A percentile compares a stretch with the other conserved stretches of the same genome.
phyloP scores from a whole-genome alignment of 257 asterid genomes.

The Salvia miltiorrhiza region DNA sequence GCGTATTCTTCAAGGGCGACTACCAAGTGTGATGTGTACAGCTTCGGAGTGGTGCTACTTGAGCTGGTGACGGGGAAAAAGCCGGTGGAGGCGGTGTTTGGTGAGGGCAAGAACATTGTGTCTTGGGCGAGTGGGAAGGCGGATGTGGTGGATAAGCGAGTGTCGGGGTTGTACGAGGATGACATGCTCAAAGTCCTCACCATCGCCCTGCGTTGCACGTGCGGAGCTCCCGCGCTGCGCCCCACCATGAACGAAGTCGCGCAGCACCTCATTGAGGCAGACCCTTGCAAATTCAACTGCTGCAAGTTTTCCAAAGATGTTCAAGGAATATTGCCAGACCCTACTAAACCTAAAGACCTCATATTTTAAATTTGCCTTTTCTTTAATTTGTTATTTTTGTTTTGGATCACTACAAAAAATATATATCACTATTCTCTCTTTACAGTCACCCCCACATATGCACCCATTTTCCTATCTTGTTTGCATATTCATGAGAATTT shows the following conservation, averaged over 20 bases:
- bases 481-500: neutral
- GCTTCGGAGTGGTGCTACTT: slow-evolving; percentile 87
- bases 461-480: slow-evolving; percentile 25
- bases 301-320: slow-evolving; percentile 22
- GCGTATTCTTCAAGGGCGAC: slow-evolving; percentile 94
- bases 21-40: slow-evolving; percentile 85
- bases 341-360: slow-evolving; percentile 2
- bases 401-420: slow-evolving; percentile 15
- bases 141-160: slow-evolving; percentile 65
- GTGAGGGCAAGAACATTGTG: slow-evolving; percentile 81
- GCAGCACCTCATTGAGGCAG: slow-evolving; percentile 71
- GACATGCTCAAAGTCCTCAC: slow-evolving; percentile 82
- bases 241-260: slow-evolving; percentile 86
- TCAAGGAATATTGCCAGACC: slow-evolving; percentile 19
- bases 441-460: slow-evolving; percentile 9
- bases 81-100: slow-evolving; percentile 81
- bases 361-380: neutral
- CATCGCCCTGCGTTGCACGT: slow-evolving; percentile 81
- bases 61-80: slow-evolving; percentile 86
- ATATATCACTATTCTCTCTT: slow-evolving; percentile 4
- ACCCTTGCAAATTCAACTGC: slow-evolving; percentile 55
- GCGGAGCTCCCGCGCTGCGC: slow-evolving; percentile 55
- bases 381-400: neutral
- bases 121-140: slow-evolving; percentile 70
- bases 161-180: slow-evolving; percentile 52